phyloP scores from a whole-genome alignment of 768 basidiomycete species.

The Filobasidium wieringae region DNA sequence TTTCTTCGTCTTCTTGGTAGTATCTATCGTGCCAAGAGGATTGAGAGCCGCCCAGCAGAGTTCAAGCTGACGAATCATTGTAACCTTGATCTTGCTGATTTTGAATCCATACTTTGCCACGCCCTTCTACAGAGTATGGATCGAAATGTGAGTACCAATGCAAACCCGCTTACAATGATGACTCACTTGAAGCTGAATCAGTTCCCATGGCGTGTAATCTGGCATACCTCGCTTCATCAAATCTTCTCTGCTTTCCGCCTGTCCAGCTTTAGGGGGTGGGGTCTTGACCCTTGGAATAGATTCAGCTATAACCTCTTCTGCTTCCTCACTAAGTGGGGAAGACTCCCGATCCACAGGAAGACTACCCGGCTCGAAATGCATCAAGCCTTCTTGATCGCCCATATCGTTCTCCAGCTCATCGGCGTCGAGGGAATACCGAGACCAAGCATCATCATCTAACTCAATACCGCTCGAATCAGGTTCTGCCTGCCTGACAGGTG shows the following conservation, averaged over 20 bases:
- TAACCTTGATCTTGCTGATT: constrained; percentile 10
- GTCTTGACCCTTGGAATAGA: not conserved
- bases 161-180: not conserved
- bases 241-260: not conserved
- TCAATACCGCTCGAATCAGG: too few species aligned
- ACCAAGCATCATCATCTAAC: not conserved
- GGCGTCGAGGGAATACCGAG: not conserved
- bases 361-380: not conserved
- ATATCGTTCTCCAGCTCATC: not conserved
- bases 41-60: constrained; percentile 11
- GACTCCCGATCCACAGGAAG: not conserved
- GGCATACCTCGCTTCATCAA: constrained; percentile 5
- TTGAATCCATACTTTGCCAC: constrained; percentile 9
- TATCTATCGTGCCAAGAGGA: not conserved
- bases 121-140: not conserved
- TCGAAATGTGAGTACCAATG: not conserved
- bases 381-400: not conserved
- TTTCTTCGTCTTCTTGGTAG: constrained; percentile 1
- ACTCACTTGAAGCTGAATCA: constrained; percentile 10
- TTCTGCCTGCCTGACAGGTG: not conserved
- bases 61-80: constrained; percentile 11
- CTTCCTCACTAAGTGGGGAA: not conserved
- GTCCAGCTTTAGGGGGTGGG: not conserved
- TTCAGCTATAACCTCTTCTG: not conserved
- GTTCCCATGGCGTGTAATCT: constrained; percentile 3